These are phyloP conservation scores for Theobroma grandiflorum DNA, from an alignment of 441 rosid species.

Conservation along the genomic window DNA sequence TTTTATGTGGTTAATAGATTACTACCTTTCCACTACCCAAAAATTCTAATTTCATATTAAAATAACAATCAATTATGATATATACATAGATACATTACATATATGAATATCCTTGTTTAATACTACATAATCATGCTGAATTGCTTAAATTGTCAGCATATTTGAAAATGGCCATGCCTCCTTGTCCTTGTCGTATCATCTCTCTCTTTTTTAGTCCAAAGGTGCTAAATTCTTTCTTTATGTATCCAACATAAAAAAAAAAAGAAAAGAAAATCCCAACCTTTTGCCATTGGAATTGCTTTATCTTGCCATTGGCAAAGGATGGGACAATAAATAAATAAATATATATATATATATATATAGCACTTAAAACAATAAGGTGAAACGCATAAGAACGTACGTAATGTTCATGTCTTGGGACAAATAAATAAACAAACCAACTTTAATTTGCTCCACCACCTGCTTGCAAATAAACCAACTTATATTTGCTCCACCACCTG, in stretches of 20 bases:
- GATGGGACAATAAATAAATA: background rate
- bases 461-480: slow-evolving; percentile 29
- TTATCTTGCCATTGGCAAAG: too few relatives aligned
- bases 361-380: background rate
- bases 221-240: background rate
- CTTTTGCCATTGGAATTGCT: background rate
- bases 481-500: slow-evolving; percentile 60
- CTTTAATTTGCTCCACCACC: slow-evolving; percentile 57
- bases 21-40: background rate
- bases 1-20: background rate
- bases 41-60: background rate
- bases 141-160: background rate
- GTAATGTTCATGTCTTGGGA: background rate
- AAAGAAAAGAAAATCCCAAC: background rate
- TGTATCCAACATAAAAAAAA: background rate
- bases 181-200: background rate
- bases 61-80: too few relatives aligned
- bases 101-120: background rate
- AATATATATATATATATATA: background rate
- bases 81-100: too few relatives aligned
- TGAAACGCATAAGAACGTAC: background rate
- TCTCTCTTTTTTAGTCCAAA: background rate
- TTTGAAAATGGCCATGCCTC: background rate
- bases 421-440: background rate
- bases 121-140: background rate